phyloP scores from a whole-genome alignment of 2,329 filamentous ascomycete species.

The Trichoderma endophyticum region DNA sequence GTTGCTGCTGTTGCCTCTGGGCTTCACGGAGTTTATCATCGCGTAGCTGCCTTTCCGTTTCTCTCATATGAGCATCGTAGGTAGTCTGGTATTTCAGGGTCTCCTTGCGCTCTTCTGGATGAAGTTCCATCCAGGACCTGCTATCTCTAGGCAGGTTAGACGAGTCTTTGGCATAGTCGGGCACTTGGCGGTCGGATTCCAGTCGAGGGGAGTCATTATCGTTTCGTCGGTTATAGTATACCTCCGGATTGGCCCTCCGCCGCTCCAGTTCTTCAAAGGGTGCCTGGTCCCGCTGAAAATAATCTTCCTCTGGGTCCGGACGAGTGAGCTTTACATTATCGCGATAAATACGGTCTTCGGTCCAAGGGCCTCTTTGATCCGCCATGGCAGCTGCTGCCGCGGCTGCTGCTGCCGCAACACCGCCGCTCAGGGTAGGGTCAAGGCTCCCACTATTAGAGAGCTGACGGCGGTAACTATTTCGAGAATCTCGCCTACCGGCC shows the following conservation, averaged over 20 bases:
- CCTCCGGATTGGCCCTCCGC: background rate
- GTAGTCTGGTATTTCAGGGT: constrained; percentile 24
- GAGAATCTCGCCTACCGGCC: constrained; percentile 35
- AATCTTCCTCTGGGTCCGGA: constrained; percentile 1
- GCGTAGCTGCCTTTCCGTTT: constrained; percentile 3
- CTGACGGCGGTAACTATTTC: constrained; percentile 29
- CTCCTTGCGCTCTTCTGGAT: constrained; percentile 29
- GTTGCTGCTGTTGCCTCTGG: constrained; percentile 23
- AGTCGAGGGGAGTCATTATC: constrained; percentile 1
- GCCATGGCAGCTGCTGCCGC: constrained; percentile 41
- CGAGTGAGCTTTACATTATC: constrained; percentile 22
- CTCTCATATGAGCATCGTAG: constrained; percentile 25
- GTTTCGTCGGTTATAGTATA: constrained; percentile 1
- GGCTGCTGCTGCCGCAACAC: constrained; percentile 48
- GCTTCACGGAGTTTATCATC: constrained; percentile 23
- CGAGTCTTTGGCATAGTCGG: background rate
- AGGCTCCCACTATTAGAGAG: constrained; percentile 40
- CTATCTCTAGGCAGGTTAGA: constrained; percentile 24
- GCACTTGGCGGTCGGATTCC: background rate
- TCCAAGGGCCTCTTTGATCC: constrained; percentile 23
- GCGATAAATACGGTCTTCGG: constrained; percentile 24
- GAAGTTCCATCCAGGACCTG: constrained; percentile 29
- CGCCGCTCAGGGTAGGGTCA: constrained; percentile 29
- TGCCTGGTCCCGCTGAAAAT: constrained; percentile 11
- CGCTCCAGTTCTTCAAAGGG: constrained; percentile 15